Base-by-base conservation (phyloP, 2,329 filamentous ascomycete genomes). In the Leptographium radiaticola region DNA sequence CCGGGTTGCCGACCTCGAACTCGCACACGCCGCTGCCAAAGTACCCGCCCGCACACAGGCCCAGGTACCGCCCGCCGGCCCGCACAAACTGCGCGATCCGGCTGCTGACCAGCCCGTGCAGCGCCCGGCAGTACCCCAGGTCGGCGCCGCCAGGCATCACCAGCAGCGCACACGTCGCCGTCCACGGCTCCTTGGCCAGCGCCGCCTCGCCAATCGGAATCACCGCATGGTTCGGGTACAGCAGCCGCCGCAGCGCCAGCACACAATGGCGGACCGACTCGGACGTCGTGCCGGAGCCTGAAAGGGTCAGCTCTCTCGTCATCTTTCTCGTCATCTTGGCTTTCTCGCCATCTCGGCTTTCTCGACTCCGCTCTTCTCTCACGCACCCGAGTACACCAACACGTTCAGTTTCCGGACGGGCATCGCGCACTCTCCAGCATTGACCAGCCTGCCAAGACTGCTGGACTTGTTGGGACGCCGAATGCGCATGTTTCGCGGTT, bases 111-210 rank as follows among this genome's bases (percentile, higher is more conserved):
- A 82, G 75, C 39, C 93, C 93, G 66, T 97, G 93, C 58, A 98
- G 77, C 2, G 81, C 83, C 33, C 86, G 83, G 67, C 90, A 95
- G 68, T 96, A 98, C 50, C 86, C 88, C 51, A 94, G 75, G 65
- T 98, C 93, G n/a, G 88, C 91, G 36, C 93, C 93, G 25, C 93
- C 93, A 1, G 93, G 93, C 52, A 98, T 81, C 2, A 97, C 90
- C 8, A 98, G 77, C 11, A 97, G 77, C 0, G 89, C 89, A 66
- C 91, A 97, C 2, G 88, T 86, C 4, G 85, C 73, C 1, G 82
- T 77, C 93, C 93, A 98, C 13, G 93, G 93, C 67, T 98, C 93
- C 60, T 90, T 89, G 63, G 95, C 75, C 55, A 98, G 74, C 59
- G 86, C 81, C 8, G 84, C 76, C 55, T 89, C 85, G 33, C 80